Base-by-base conservation (phyloP, 1,284 basidiomycete genomes). In the Ceratobasidium sp. region DNA sequence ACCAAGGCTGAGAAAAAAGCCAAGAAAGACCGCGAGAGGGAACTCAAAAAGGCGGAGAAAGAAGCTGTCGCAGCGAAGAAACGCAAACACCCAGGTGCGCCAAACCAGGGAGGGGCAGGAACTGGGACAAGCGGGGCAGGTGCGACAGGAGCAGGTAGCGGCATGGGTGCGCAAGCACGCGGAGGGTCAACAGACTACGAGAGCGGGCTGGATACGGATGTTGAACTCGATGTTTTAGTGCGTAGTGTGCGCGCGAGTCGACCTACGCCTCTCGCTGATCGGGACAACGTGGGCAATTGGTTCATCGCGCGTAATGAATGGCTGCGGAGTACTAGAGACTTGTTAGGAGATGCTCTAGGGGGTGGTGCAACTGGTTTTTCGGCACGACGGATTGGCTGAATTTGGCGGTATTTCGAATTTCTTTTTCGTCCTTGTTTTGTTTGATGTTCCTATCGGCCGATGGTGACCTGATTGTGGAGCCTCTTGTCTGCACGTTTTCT, bases 1-100 rank as follows among this genome's bases (percentile, higher is more conserved):
- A 91, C 90, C 35, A 94, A 94, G 81, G 90, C 91, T 8, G 92
- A 94, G 84, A 90, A 90, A 84, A 94, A 93, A 83, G 92, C 93
- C 82, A 90, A 92, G 82, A 88, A 90, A 77, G 92, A 93, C 79
- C 86, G 88, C 75, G 93, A 94, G 84, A 93, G 92, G 82, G 86
- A 89, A 20, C 82, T 90, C 84, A 92, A 92, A 87, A 93, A 93
- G 83, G 73, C 84, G 89, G 28, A 78, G 66, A 80, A 73, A 53
- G 79, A 78, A 67, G 90, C 89, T 11, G 53, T 71, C 20, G 77
- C 61, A 6, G 69, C 68, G 51, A 83, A 82, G 79, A 92, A 92
- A 83, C 91, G 91, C 81, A 85, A 87, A 35, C 80, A 81, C 65
- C 77, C 77, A 39, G 79, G 60, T 74, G 49, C 76, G 66, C 28